Conservation (phyloP, 805 yeast species). For the Zygotorulaspora sp. region DNA sequence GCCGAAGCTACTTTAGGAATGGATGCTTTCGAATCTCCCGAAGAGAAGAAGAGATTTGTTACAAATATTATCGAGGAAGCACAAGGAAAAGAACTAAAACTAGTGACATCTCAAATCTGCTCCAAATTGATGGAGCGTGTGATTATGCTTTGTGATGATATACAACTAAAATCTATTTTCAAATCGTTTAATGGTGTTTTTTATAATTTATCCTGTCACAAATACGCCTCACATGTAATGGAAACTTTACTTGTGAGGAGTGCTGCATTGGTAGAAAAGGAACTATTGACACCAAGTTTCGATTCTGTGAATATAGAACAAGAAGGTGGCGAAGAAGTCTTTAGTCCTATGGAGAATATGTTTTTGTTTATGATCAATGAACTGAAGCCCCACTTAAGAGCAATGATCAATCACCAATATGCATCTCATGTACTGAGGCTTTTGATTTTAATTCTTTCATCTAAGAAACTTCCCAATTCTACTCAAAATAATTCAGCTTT, state of each 20-base stretch:
- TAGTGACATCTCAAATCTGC: conserved; percentile 91
- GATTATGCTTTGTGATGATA: conserved; percentile 58
- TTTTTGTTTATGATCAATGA: conserved; percentile 64
- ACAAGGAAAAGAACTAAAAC: conserved; percentile 81
- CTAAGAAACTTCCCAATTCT: conserved; percentile 72
- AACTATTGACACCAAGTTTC: conserved; percentile 47
- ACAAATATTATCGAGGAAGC: conserved; percentile 79
- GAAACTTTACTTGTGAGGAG: conserved; percentile 76
- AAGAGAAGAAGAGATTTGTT: conserved; percentile 70
- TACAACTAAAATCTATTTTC: conserved; percentile 62
- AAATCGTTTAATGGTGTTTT: conserved; percentile 69
- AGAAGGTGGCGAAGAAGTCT: conserved; percentile 36
- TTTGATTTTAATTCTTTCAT: conserved; percentile 65
- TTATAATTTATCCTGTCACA: conserved; percentile 73
- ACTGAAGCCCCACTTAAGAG: conserved; percentile 51
- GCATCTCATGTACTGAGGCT: conserved; percentile 85
- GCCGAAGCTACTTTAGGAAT: conserved; percentile 84
- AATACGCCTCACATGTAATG: conserved; percentile 88
- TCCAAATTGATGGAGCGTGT: conserved; percentile 88
- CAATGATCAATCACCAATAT: conserved; percentile 69
- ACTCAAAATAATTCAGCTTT: conserved; percentile 63
- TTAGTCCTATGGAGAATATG: conserved; percentile 59
- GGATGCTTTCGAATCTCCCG: conserved; percentile 68
- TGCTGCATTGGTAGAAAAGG: conserved; percentile 73
- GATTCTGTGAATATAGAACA: conserved; percentile 33